Evolutionary conservation across 768 basidiomycete genomes (phyloP), one percentile per base, ranked within the genome.

Genomic region (Mycena leptocephala): DNA sequence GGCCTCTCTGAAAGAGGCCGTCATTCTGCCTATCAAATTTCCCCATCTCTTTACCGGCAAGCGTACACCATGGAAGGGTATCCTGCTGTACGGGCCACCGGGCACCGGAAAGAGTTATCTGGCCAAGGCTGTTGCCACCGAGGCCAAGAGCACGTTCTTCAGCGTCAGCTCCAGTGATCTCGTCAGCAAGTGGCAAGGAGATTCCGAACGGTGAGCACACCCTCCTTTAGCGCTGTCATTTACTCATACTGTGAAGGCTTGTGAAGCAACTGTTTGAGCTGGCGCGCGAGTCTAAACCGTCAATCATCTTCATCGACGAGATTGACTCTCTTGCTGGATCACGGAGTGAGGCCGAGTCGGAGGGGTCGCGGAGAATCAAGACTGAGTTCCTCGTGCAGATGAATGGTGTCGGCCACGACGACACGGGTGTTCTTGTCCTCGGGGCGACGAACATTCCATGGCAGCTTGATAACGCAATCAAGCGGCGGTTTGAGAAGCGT

Each of bases 161-260:
- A 96, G 95, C 78, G 97, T 99, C 75, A 96, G 95, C 81, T 97
- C 96, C 28, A 94, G 94, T 83, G 98, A 99, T 82, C 89, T 99
- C 70, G 98, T 99, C 70, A 97, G 96, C 85, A 99, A 99, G 84
- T 99, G 98, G 98, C 98, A 99, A 87, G 98, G 98, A 73, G 98
- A 99, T 85, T 97, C 96, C 5, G 98, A 99, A 87, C 89, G 98
- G 97, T 95, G 76, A 82, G 92, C 84, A 2, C 28, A 7, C 30
- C n/a, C 51, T 37, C 30, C 55, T 72, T n/a, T 67, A 10, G 8
- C 55, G 32, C 14, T 41, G 41, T 48, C 43, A 22, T 75, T 56
- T 28, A 58, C 66, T 72, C 32, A 58, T 55, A 53, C 28, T 11
- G 10, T 7, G 8, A 28, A 98, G 97, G 82, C 90, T 99, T 63